Evolutionary conservation across 495 filamentous ascomycete genomes (phyloP), one percentile per base, ranked within the genome.

Genomic region (Talaromyces stipitatus): DNA sequence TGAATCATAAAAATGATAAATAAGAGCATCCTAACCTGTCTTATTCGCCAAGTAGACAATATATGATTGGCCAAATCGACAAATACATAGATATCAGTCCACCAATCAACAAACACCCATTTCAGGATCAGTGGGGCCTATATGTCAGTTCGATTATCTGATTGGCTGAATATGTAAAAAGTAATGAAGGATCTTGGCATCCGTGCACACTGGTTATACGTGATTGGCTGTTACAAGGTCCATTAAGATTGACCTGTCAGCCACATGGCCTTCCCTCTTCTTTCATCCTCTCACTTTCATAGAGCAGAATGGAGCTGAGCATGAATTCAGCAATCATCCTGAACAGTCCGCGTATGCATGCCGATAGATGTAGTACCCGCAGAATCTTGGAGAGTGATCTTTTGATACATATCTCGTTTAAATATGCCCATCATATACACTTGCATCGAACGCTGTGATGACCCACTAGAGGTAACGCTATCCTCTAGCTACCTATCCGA

Each of bases 191-290:
- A 47, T 22, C 20, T 47, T 24, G 23, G 43, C 43, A 7, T 47
- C 45, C 45, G 45, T 48, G 45, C 45, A 24, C 45, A n/a, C 18
- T 26, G 45, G 22, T 18, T 22, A 12, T 2, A 20, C 8, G 4
- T 41, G 20, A 48, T 26, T 48, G 45, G 45, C 45, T 48, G 10
- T 8, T 26, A 2, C 9, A 20, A 6, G 6, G 45, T 16, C 20
- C 22, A 6, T 48, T 51, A 30, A 51, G 27, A 51, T 51, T 51
- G 30, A 51, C 27, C 48, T 51, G 48, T 51, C 48, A 51, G 48
- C 48, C 48, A 51, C 48, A 51, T 51, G 48, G 48, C 26, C 22
- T n/a, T 51, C 27, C n/a, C 36, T 41, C 36, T 41, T 41, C 36
- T 14, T 33, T 14, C n/a, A n/a, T n/a, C n/a, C n/a, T n/a, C n/a